Evolutionary conservation across 495 filamentous ascomycete species (phyloP).

Genomic region (Alectoria sarmentosa): DNA sequence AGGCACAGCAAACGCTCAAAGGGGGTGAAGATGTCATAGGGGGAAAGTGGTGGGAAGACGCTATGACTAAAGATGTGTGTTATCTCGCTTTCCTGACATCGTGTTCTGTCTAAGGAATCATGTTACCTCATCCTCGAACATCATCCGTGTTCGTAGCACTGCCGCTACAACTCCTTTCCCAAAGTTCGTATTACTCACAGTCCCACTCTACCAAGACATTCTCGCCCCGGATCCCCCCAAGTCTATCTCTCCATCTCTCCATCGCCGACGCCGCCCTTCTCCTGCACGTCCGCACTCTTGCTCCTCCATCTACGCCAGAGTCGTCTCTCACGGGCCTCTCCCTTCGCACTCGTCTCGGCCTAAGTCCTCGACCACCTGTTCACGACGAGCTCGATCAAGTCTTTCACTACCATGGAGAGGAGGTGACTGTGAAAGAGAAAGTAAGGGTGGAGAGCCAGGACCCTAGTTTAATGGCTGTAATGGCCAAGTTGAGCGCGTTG

Average conservation of each 20-base stretch:
- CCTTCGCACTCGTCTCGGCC: slow-evolving; percentile 46
- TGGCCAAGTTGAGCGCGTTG: slow-evolving; percentile 78
- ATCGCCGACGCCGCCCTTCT: slow-evolving; percentile 73
- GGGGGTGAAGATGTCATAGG: slow-evolving; percentile 43
- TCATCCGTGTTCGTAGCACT: slow-evolving; percentile 24
- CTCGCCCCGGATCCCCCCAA: slow-evolving; percentile 67
- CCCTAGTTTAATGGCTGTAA: slow-evolving; percentile 77
- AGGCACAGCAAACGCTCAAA: slow-evolving; percentile 54
- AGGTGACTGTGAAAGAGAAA: slow-evolving; percentile 84
- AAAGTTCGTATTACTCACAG: slow-evolving; percentile 60
- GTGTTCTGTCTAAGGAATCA: not conserved
- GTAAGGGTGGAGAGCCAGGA: slow-evolving; percentile 87
- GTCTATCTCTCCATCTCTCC: slow-evolving; percentile 62
- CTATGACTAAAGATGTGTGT: slow-evolving; percentile 17
- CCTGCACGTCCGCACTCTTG: slow-evolving; percentile 72
- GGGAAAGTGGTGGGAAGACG: slow-evolving; percentile 51
- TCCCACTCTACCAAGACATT: slow-evolving; percentile 62
- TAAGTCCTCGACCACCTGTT: slow-evolving; percentile 47
- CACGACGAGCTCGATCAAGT: slow-evolving; percentile 77
- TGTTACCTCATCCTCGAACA: not conserved
- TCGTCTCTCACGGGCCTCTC: slow-evolving; percentile 50
- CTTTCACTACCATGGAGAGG: slow-evolving; percentile 59
- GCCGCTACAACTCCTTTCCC: slow-evolving; percentile 48
- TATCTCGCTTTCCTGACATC: not conserved
- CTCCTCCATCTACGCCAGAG: slow-evolving; percentile 51